Conservation (phyloP, 306 rosid species). For the Quercus engelmannii region DNA sequence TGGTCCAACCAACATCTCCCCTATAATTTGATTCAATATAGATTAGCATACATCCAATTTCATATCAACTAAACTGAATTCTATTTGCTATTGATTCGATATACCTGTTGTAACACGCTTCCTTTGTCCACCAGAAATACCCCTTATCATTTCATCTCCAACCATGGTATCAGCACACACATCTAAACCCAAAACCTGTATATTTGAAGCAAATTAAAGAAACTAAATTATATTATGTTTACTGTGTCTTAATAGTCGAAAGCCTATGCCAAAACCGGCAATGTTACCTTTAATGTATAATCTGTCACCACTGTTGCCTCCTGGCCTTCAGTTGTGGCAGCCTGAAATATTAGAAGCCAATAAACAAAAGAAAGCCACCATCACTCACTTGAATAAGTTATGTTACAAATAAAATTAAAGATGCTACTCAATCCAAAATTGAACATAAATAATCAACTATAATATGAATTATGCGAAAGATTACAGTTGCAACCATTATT, state of each 20-base stretch:
- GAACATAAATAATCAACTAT: neutral
- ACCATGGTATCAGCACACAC: conserved; percentile 51
- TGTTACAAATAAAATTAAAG: neutral
- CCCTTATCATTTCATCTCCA: conserved; percentile 50
- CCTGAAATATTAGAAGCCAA: conserved; percentile 41
- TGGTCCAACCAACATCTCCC: conserved; percentile 63
- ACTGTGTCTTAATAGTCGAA: neutral
- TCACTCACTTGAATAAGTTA: conserved; percentile 2
- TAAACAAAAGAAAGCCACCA: conserved; percentile 4
- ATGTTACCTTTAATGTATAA: conserved; percentile 66
- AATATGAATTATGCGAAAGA: neutral
- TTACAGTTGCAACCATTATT: neutral
- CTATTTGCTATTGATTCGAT: neutral
- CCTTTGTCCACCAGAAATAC: conserved; percentile 56
- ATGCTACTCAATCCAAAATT: neutral
- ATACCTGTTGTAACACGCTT: conserved; percentile 54
- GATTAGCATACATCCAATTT: neutral
- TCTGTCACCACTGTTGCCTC: conserved; percentile 69
- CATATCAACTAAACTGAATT: neutral
- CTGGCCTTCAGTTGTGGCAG: conserved; percentile 67
- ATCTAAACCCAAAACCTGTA: conserved; percentile 44
- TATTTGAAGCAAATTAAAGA: neutral
- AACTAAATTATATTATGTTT: neutral
- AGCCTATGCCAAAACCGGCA: neutral
- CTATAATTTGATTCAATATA: neutral